Percentiles rank a stretch among this genome's conserved stretches.
Conservation (phyloP, 352 stramenopile genomes). For the Pythium sukuiense region DNA sequence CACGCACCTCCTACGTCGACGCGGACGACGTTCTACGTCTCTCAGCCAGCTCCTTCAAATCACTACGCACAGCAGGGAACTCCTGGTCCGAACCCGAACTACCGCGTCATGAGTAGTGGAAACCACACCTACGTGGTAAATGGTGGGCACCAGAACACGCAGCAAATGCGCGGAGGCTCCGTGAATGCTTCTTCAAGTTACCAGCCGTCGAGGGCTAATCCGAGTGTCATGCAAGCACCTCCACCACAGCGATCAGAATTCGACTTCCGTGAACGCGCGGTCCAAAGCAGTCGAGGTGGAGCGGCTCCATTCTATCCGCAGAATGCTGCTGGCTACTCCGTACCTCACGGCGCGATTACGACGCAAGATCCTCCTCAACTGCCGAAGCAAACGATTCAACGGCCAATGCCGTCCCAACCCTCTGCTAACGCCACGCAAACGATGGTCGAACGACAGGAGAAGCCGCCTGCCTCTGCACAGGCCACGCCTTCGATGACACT, state of each 20-base stretch:
- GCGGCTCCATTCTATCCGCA: neutral
- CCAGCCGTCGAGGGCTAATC: neutral
- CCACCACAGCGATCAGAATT: neutral
- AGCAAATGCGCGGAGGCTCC: neutral
- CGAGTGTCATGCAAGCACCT: neutral
- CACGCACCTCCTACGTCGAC: neutral
- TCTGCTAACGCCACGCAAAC: neutral
- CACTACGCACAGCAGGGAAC: neutral
- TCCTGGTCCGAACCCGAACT: neutral
- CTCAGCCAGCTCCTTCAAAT: neutral
- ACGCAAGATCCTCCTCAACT: neutral
- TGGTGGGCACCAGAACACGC: neutral
- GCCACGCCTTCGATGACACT: neutral
- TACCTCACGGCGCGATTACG: neutral
- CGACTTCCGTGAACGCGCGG: neutral
- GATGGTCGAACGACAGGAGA: neutral
- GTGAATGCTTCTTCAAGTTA: neutral
- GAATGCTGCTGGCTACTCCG: neutral
- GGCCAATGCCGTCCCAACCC: neutral
- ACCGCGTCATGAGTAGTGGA: neutral
- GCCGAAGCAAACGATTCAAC: neutral
- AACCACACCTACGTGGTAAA: neutral
- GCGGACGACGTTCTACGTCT: neutral
- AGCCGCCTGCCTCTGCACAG: neutral
- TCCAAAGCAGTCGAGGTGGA: neutral